These are phyloP conservation scores for Alloascoidea hylecoeti DNA, from an alignment of 805 yeast genomes.

Conservation along the genomic window DNA sequence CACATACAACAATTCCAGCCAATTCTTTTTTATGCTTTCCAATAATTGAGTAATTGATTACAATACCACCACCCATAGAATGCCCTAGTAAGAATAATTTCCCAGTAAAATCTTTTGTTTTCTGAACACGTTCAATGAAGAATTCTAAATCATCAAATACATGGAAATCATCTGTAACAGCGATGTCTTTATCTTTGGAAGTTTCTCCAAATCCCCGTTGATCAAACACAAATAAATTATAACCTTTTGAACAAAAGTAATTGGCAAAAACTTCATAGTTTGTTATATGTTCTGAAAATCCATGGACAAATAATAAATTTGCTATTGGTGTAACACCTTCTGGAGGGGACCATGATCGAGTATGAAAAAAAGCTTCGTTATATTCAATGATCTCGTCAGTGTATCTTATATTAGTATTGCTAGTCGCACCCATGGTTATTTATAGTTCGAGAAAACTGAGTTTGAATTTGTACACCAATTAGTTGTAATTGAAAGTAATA, in stretches of 20 bases:
- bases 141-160: constrained; percentile 47
- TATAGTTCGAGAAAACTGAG: no score
- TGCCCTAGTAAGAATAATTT: constrained; percentile 48
- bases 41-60: constrained; percentile 41
- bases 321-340: background rate
- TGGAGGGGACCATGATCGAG: background rate
- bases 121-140: constrained; percentile 28
- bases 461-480: no score
- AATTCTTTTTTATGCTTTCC: constrained; percentile 36
- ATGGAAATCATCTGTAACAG: constrained; percentile 40
- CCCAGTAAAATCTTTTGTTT: constrained; percentile 21
- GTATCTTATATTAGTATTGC: background rate
- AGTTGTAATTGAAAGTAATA: no score
- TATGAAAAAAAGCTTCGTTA: background rate
- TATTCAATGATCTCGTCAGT: background rate
- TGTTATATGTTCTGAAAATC: constrained; percentile 2
- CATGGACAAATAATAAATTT: background rate
- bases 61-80: constrained; percentile 76
- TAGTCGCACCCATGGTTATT: no score
- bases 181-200: constrained; percentile 34
- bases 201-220: constrained; percentile 71
- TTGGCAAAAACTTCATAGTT: background rate
- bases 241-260: constrained; percentile 23
- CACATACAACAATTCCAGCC: constrained; percentile 33
- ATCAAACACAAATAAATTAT: constrained; percentile 54